phyloP scores from a whole-genome alignment of 2,329 filamentous ascomycete genomes.

The Tricladium varicosporioides region DNA sequence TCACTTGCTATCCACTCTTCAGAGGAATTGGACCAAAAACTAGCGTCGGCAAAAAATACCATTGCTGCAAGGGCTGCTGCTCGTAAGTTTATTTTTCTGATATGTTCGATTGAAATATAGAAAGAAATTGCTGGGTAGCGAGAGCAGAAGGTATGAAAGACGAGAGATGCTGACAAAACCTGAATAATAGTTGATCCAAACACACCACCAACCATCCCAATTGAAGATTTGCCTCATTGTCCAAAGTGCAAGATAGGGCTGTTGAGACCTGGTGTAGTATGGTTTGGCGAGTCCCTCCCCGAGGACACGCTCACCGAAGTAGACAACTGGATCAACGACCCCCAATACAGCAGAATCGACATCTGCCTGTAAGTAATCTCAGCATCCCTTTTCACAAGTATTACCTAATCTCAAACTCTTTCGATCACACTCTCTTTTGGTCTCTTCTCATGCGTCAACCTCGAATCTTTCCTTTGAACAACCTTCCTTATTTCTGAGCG shows the following conservation, averaged over 20 bases:
- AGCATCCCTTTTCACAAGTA: too few relatives aligned
- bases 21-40: conserved; percentile 35
- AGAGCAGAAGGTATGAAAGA: too few relatives aligned
- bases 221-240: conserved; percentile 61
- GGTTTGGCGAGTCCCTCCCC: conserved; percentile 80
- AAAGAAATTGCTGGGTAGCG: too few relatives aligned
- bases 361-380: too few relatives aligned
- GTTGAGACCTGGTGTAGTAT: conserved; percentile 79
- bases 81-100: not conserved
- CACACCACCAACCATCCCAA: conserved; percentile 10
- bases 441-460: too few relatives aligned
- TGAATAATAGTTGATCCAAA: conserved; percentile 12
- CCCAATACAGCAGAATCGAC: conserved; percentile 50
- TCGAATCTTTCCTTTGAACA: too few relatives aligned
- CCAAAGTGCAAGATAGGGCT: conserved; percentile 54
- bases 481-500: too few relatives aligned
- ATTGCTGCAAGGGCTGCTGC: conserved; percentile 8
- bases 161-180: too few relatives aligned
- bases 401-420: too few relatives aligned
- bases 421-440: too few relatives aligned
- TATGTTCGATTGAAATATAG: too few relatives aligned
- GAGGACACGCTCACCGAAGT: conserved; percentile 57
- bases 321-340: conserved; percentile 56
- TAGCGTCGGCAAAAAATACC: conserved; percentile 33
- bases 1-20: conserved; percentile 55